Evolutionary conservation across 1,284 basidiomycete genomes (phyloP).

Genomic region (Neotropicomus parvogracilis): DNA sequence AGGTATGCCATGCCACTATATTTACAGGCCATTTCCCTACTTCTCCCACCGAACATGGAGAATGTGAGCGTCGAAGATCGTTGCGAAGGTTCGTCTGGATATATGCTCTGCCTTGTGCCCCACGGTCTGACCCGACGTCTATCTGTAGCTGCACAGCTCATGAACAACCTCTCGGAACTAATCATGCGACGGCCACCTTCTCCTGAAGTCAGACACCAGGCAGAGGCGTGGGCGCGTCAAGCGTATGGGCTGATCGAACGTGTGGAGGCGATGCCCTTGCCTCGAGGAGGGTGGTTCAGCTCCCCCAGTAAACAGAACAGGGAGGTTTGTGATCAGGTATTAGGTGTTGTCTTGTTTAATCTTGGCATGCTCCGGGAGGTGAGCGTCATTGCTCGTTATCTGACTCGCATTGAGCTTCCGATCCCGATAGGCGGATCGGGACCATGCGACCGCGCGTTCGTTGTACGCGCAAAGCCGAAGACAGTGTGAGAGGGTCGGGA

Average conservation of each 20-base stretch:
- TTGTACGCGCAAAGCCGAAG: slow-evolving; percentile 46
- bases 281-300: slow-evolving; percentile 28
- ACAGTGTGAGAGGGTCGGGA: slow-evolving; percentile 47
- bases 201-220: slow-evolving; percentile 47
- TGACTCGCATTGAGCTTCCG: neutral
- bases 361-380: slow-evolving; percentile 51
- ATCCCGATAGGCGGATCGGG: slow-evolving; percentile 46
- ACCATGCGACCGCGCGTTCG: slow-evolving; percentile 42
- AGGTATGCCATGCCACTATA: slow-evolving; percentile 68
- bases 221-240: slow-evolving; percentile 59
- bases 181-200: slow-evolving; percentile 48
- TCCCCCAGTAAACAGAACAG: slow-evolving; percentile 6
- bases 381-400: neutral
- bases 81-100: slow-evolving; percentile 49
- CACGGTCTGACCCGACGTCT: neutral
- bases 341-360: slow-evolving; percentile 61
- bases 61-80: slow-evolving; percentile 44
- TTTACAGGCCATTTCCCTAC: slow-evolving; percentile 60
- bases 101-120: neutral
- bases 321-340: slow-evolving; percentile 51
- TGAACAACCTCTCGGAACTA: slow-evolving; percentile 64
- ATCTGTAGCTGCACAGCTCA: slow-evolving; percentile 60
- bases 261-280: slow-evolving; percentile 23
- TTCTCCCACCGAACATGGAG: slow-evolving; percentile 49
- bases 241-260: slow-evolving; percentile 48